A percentile compares a stretch with the other conserved stretches of the same genome.
Conservation (phyloP, 2,329 filamentous ascomycete species). For the Plenodomus lindquistii region DNA sequence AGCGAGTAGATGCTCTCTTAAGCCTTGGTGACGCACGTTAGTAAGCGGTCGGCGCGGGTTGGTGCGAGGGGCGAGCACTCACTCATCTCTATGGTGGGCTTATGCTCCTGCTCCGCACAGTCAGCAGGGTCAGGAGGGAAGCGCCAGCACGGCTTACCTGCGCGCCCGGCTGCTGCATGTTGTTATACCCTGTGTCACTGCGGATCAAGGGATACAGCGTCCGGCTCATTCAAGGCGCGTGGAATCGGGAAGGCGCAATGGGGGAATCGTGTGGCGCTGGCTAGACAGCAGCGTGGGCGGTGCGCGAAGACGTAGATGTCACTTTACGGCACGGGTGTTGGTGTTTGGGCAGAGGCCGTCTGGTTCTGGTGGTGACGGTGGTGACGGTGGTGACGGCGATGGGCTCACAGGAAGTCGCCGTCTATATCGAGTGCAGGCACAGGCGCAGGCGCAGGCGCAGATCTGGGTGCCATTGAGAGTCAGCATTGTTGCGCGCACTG, state of each 20-base stretch:
- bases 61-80: constrained; percentile 27
- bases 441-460: constrained; percentile 2
- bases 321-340: not conserved
- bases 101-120: constrained; percentile 34
- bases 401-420: constrained; percentile 4
- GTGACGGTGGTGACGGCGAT: constrained; percentile 16
- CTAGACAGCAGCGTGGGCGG: constrained; percentile 5
- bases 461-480: constrained; percentile 7
- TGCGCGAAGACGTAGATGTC: not conserved
- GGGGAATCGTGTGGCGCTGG: constrained; percentile 9
- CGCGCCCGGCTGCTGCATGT: constrained; percentile 50
- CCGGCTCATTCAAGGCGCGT: constrained; percentile 24
- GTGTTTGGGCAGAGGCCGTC: too few relatives aligned
- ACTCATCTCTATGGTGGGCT: constrained; percentile 50
- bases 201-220: constrained; percentile 41
- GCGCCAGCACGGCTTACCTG: constrained; percentile 56
- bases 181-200: constrained; percentile 30
- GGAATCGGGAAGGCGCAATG: constrained; percentile 2
- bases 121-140: constrained; percentile 28
- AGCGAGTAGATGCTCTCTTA: constrained; percentile 66
- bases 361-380: constrained; percentile 1
- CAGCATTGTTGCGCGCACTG: constrained; percentile 9
- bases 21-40: constrained; percentile 52
- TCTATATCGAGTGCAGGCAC: not conserved
- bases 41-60: constrained; percentile 27